phyloP scores from a whole-genome alignment of 345 rosid genomes.

The Syzygium jambos region DNA sequence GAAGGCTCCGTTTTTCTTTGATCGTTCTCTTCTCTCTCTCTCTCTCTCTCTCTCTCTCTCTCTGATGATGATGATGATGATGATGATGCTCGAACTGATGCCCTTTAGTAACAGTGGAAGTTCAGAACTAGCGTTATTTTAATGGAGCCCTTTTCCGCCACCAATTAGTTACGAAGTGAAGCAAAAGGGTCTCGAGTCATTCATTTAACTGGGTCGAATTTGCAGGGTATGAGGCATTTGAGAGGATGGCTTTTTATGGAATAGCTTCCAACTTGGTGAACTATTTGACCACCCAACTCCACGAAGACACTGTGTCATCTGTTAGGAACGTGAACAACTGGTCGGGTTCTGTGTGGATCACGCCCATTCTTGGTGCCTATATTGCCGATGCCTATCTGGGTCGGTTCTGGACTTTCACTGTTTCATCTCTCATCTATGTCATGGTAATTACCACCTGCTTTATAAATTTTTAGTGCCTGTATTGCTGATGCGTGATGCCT shows the following conservation, averaged over 20 bases:
- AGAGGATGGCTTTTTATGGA: slow-evolving; percentile 94
- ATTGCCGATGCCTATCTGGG: slow-evolving; percentile 87
- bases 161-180: not conserved
- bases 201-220: not conserved
- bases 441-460: slow-evolving; percentile 25
- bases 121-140: not conserved
- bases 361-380: slow-evolving; percentile 85
- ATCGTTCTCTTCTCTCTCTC: not conserved
- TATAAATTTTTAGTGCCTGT: not conserved
- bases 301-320: slow-evolving; percentile 75
- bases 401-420: slow-evolving; percentile 92
- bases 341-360: slow-evolving; percentile 93
- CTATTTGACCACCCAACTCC: slow-evolving; percentile 72
- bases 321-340: slow-evolving; percentile 88
- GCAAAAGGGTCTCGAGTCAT: not conserved
- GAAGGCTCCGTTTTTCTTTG: not conserved
- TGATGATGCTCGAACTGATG: not conserved
- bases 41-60: not conserved
- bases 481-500: not conserved
- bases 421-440: slow-evolving; percentile 73
- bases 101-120: not conserved
- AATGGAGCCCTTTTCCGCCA: not conserved
- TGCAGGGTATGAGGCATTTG: slow-evolving; percentile 86
- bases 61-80: not conserved
- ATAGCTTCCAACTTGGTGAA: slow-evolving; percentile 77